These are phyloP conservation scores for Iris macrosiphon DNA, from an alignment of 106 monocot genomes.

Conservation along the genomic window DNA sequence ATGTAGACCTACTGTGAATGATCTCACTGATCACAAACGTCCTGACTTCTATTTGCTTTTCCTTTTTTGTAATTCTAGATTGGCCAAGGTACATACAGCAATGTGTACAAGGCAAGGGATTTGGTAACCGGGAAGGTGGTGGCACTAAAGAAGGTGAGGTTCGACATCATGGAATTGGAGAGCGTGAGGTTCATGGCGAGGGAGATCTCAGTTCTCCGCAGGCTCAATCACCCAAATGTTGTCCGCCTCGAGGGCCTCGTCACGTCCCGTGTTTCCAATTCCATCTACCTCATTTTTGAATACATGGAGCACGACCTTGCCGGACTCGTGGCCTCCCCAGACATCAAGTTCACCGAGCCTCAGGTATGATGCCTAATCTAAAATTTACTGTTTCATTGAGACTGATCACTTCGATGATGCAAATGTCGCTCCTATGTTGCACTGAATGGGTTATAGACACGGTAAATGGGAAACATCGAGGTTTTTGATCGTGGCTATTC, in stretches of 20 bases:
- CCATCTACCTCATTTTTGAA: conserved; percentile 55
- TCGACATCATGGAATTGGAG: conserved; percentile 37
- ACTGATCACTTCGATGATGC: neutral
- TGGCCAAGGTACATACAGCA: conserved; percentile 89
- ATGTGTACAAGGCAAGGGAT: conserved; percentile 88
- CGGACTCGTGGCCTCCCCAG: conserved; percentile 31
- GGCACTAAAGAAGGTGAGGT: conserved; percentile 85
- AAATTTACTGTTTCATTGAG: neutral
- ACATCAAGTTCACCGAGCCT: conserved; percentile 33
- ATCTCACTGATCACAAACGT: too few species aligned
- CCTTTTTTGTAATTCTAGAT: conserved; percentile 50
- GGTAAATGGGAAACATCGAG: too few species aligned
- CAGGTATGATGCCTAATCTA: conserved; percentile 22
- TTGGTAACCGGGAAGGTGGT: conserved; percentile 39
- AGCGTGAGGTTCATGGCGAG: conserved; percentile 56
- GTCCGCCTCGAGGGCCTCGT: conserved; percentile 45
- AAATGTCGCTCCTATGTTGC: neutral
- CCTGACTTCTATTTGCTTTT: too few species aligned
- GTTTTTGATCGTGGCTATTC: too few species aligned
- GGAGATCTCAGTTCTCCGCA: conserved; percentile 50
- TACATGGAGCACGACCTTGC: conserved; percentile 74
- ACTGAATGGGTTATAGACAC: neutral
- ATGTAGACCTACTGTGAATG: too few species aligned
- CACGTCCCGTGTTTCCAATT: conserved; percentile 40
- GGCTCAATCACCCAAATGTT: conserved; percentile 48